These are phyloP conservation scores for Alternaria burnsii DNA, from an alignment of 2,329 filamentous ascomycete genomes.

Conservation along the genomic window DNA sequence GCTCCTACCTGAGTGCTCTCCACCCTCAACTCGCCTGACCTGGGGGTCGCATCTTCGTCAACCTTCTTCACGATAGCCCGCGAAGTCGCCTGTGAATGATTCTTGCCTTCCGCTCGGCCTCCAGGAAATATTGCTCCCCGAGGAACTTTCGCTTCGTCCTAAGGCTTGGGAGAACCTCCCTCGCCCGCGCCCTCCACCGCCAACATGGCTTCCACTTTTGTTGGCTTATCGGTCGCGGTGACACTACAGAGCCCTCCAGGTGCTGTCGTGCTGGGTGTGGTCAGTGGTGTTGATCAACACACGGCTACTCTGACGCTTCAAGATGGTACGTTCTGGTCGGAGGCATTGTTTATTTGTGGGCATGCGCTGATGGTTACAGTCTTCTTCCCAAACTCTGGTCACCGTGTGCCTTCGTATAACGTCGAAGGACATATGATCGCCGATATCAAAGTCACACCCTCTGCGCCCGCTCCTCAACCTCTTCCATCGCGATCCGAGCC, in stretches of 20 bases:
- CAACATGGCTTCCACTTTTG: constrained; percentile 71
- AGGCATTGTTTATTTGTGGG: not conserved
- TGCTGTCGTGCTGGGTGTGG: constrained; percentile 72
- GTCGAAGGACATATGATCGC: constrained; percentile 67
- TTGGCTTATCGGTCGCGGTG: constrained; percentile 79
- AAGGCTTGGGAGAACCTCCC: constrained; percentile 5
- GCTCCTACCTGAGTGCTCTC: constrained; percentile 6
- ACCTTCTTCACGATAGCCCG: not conserved
- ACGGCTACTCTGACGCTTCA: constrained; percentile 69
- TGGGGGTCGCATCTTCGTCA: constrained; percentile 15
- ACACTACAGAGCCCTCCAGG: constrained; percentile 72
- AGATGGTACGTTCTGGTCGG: constrained; percentile 65
- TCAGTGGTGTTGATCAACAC: constrained; percentile 73
- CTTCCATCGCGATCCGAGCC: constrained; percentile 27
- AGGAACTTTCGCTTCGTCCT: constrained; percentile 10
- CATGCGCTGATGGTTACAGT: constrained; percentile 48
- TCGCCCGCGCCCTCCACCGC: constrained; percentile 1
- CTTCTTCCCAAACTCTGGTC: constrained; percentile 63
- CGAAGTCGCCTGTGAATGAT: not conserved
- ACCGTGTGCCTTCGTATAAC: constrained; percentile 62
- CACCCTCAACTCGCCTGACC: constrained; percentile 13
- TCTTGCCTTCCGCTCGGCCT: not conserved
- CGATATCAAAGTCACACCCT: constrained; percentile 63
- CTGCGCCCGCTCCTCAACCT: constrained; percentile 31
- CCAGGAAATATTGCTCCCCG: not conserved